A percentile compares a stretch with the other conserved stretches of the same genome.
Evolutionary conservation across 1,284 basidiomycete genomes (phyloP).

Genomic region (Ustilago tritici): DNA sequence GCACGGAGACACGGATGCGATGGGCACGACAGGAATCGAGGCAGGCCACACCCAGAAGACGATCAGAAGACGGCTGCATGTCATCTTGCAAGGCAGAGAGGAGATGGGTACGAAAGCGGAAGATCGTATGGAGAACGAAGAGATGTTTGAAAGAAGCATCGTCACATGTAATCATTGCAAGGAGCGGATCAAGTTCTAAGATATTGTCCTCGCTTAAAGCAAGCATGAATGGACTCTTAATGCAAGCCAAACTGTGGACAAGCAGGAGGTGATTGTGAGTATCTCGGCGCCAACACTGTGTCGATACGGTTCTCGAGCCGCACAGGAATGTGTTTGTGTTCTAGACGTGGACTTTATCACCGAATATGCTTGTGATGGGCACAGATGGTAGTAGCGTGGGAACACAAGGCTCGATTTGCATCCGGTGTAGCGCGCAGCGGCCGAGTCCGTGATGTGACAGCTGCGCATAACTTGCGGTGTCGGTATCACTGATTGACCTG

Average conservation of each 20-base stretch:
- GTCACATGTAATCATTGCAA: conserved; percentile 42
- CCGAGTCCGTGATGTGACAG: not conserved
- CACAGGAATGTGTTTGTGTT: not conserved
- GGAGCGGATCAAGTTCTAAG: conserved; percentile 28
- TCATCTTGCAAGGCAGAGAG: conserved; percentile 38
- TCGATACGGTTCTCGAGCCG: not conserved
- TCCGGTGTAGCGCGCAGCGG: not conserved
- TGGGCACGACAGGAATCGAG: not conserved
- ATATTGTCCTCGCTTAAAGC: not conserved
- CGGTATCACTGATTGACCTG: conserved; percentile 2
- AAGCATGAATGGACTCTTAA: not conserved
- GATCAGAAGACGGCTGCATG: conserved; percentile 17
- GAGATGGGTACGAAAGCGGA: conserved; percentile 10
- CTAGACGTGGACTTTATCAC: not conserved
- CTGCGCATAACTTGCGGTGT: not conserved
- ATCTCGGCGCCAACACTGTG: not conserved
- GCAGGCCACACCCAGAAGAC: not conserved
- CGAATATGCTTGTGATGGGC: not conserved
- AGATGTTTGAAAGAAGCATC: conserved; percentile 43
- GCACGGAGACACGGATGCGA: not conserved
- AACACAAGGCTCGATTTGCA: not conserved
- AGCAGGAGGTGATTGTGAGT: not conserved
- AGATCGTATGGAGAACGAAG: conserved; percentile 25
- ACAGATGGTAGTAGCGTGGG: not conserved
- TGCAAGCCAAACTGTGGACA: not conserved